Base-by-base conservation (phyloP, 257 asterid genomes). In the Hygrophila difformis region DNA sequence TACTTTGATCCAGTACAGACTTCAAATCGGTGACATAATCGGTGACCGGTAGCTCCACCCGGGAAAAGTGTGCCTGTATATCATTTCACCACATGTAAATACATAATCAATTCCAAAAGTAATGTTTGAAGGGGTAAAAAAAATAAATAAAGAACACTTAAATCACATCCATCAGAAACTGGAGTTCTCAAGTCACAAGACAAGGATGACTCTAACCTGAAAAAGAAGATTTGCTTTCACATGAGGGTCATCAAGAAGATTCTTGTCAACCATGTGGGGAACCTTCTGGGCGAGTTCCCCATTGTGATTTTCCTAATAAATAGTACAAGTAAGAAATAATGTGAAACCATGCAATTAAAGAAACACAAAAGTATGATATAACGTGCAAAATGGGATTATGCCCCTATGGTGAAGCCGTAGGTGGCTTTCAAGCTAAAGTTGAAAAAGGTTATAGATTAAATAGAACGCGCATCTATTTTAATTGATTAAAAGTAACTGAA, bases 1-100 rank as follows among this genome's bases (percentile, higher is more conserved):
- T 85, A 63, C 98, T 85, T 61, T 89, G 98, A 79, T 85, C 98
- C 74, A 89, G 59, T 53, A 89, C 94, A 18, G 94, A 85, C 73
- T 89, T 89, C 71, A 82, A 60, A 67, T 89, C 98, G 13, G 98
- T 89, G 39, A 82, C 74, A 51, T 89, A 89, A 73, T 89, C 98
- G 42, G 91, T 82, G 64, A 85, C 56, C 41, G 96, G 94, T 31
- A 89, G 61, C 55, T 89, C 93, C 61, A 81, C 77, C 56, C 67
- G 74, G 43, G 96, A 82, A 63, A 89, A 85, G 63, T 89, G 98
- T 43, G 98, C 96, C 98, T 89, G 77, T 57, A 65, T 48, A 57
- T 65, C 62, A 51, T 47, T 41, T 44, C 51, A 46, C 54, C 42
- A 42, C 49, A 35, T 34, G 57, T 61, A 36, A 44, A 42, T 44